Conservation (phyloP, 1,284 basidiomycete genomes). For the Cystobasidium sp. region DNA sequence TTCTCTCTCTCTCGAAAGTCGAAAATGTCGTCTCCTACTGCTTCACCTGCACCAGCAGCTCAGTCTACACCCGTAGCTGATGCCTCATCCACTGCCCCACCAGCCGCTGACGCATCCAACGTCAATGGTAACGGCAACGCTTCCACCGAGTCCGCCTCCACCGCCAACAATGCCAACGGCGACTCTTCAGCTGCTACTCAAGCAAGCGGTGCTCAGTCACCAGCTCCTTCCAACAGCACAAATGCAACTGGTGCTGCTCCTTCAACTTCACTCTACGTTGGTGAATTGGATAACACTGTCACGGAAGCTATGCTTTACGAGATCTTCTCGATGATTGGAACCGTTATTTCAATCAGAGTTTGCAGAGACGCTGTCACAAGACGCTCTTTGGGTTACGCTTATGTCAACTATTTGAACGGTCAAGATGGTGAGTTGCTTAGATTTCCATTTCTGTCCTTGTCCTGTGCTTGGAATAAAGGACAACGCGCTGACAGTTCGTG, state of each 20-base stretch:
- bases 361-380: slow-evolving; percentile 99
- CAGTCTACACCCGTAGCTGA: slow-evolving; percentile 46
- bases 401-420: slow-evolving; percentile 98
- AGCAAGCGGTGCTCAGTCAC: slow-evolving; percentile 42
- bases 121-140: slow-evolving; percentile 31
- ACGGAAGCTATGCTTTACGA: slow-evolving; percentile 99
- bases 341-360: slow-evolving; percentile 98
- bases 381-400: slow-evolving; percentile 98
- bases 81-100: slow-evolving; percentile 45
- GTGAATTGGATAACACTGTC: slow-evolving; percentile 96
- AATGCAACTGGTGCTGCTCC: slow-evolving; percentile 11
- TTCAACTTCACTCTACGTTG: slow-evolving; percentile 91
- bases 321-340: slow-evolving; percentile 99
- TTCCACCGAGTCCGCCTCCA: slow-evolving; percentile 29
- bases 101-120: not conserved
- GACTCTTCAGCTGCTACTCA: slow-evolving; percentile 36
- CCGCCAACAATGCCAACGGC: slow-evolving; percentile 10
- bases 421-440: slow-evolving; percentile 73
- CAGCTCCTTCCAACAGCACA: slow-evolving; percentile 45
- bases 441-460: slow-evolving; percentile 34
- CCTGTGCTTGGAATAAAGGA: too few relatives aligned
- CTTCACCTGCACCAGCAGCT: slow-evolving; percentile 51
- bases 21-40: slow-evolving; percentile 42
- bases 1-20: slow-evolving; percentile 1
- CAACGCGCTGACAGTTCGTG: too few relatives aligned